These are phyloP conservation scores for Chaetoscypha palmicola DNA, from an alignment of 2,329 filamentous ascomycete species.

Conservation along the genomic window DNA sequence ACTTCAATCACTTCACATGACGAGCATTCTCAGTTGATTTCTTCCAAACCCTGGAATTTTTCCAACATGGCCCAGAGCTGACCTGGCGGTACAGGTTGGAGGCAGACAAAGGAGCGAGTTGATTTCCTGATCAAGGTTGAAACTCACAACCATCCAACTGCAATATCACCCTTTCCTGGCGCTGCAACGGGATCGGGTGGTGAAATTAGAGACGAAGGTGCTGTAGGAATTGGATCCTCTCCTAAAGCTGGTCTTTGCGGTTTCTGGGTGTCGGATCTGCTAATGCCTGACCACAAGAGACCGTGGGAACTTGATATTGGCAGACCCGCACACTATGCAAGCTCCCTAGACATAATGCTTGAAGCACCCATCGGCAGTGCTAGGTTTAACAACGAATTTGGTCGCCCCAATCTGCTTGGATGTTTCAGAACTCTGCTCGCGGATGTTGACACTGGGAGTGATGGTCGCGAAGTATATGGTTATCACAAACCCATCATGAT, in stretches of 20 bases:
- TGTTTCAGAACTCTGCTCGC: constrained; percentile 88
- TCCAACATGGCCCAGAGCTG: no score
- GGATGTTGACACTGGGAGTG: constrained; percentile 52
- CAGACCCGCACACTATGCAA: constrained; percentile 85
- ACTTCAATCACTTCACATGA: no score
- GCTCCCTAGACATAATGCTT: constrained; percentile 93
- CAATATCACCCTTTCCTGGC: constrained; percentile 86
- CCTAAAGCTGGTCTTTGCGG: constrained; percentile 89
- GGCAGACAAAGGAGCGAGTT: constrained; percentile 74
- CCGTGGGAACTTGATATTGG: constrained; percentile 93
- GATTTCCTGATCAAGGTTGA: constrained; percentile 92
- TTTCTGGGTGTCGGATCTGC: constrained; percentile 90
- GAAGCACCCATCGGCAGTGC: constrained; percentile 94
- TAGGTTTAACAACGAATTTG: constrained; percentile 97
- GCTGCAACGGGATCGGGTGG: constrained; percentile 93
- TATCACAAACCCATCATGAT: constrained; percentile 99
- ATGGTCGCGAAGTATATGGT: constrained; percentile 64
- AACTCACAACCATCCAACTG: constrained; percentile 95
- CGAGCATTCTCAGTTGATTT: no score
- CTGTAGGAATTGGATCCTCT: constrained; percentile 84
- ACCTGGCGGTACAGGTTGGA: no score
- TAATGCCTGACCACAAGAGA: constrained; percentile 73
- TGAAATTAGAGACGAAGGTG: constrained; percentile 91
- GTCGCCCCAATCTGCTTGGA: constrained; percentile 77
- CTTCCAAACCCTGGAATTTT: no score